Evolutionary conservation across 2,329 filamentous ascomycete species (phyloP).

Genomic region (Alternaria gaisen): DNA sequence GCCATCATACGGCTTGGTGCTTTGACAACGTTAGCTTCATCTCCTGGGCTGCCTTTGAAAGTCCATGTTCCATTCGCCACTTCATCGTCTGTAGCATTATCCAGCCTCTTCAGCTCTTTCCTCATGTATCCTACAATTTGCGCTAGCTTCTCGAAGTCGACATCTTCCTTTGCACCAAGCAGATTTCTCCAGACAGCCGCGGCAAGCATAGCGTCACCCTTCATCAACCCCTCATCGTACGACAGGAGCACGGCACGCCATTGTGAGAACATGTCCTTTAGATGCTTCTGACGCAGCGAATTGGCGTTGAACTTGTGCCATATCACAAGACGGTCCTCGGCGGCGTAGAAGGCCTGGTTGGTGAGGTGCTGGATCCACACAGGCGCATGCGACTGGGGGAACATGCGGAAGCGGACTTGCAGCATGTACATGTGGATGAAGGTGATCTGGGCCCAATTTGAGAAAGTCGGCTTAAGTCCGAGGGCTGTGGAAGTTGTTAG

Average conservation of each 20-base stretch:
- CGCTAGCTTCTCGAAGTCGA: constrained; percentile 69
- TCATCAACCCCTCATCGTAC: constrained; percentile 82
- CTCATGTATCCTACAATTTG: constrained; percentile 71
- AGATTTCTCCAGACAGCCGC: constrained; percentile 93
- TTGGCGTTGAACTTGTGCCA: constrained; percentile 73
- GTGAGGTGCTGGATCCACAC: constrained; percentile 89
- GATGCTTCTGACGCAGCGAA: constrained; percentile 66
- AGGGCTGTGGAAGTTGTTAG: constrained; percentile 66
- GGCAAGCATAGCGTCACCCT: constrained; percentile 79
- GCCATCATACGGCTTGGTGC: constrained; percentile 35
- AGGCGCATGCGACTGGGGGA: constrained; percentile 73
- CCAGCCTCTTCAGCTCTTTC: constrained; percentile 63
- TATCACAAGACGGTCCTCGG: constrained; percentile 83
- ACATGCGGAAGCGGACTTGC: constrained; percentile 80
- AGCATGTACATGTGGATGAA: constrained; percentile 97
- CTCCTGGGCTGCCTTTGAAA: constrained; percentile 59
- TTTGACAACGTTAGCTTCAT: constrained; percentile 41
- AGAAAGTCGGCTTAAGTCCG: constrained; percentile 84
- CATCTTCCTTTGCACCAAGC: constrained; percentile 75
- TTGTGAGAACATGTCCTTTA: constrained; percentile 91
- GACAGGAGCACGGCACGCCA: constrained; percentile 88
- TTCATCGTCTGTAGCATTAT: constrained; percentile 62
- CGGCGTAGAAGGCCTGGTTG: constrained; percentile 94
- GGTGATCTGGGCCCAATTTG: constrained; percentile 93
- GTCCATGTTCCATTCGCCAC: constrained; percentile 59